Evolutionary conservation across 2,329 filamentous ascomycete species (phyloP).

Genomic region (Purpureocillium lavendulum): DNA sequence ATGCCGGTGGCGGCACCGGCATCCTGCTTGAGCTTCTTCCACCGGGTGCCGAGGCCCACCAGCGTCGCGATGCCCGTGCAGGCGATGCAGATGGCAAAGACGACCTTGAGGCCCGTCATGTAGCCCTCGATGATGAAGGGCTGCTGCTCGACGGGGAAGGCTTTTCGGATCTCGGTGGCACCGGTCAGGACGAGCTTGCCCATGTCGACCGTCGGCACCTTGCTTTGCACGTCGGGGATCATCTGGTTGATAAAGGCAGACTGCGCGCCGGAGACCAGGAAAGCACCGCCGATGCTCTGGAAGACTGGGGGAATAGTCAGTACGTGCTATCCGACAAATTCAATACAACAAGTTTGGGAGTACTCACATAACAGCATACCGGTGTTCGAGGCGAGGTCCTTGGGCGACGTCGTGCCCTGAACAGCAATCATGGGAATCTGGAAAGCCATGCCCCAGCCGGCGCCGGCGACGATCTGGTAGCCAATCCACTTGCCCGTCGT

Average conservation of each 20-base stretch:
- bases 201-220: slow-evolving; percentile 28
- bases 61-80: slow-evolving; percentile 32
- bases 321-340: too few species aligned
- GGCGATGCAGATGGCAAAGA: slow-evolving; percentile 48
- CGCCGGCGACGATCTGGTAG: slow-evolving; percentile 43
- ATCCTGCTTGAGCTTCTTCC: slow-evolving; percentile 27
- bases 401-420: slow-evolving; percentile 29
- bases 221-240: slow-evolving; percentile 20
- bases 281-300: slow-evolving; percentile 42
- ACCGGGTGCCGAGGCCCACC: slow-evolving; percentile 23
- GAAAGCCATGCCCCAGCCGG: slow-evolving; percentile 34
- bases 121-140: slow-evolving; percentile 50
- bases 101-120: slow-evolving; percentile 54
- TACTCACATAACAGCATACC: slow-evolving; percentile 35
- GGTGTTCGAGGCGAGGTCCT: slow-evolving; percentile 37
- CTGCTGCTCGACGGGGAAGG: slow-evolving; percentile 40
- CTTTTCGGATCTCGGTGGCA: slow-evolving; percentile 46
- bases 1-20: slow-evolving; percentile 17
- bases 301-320: slow-evolving; percentile 24
- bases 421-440: slow-evolving; percentile 44
- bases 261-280: slow-evolving; percentile 40
- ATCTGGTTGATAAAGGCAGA: slow-evolving; percentile 38
- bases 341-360: too few species aligned
- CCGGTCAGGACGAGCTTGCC: slow-evolving; percentile 30
- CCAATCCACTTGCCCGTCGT: slow-evolving; percentile 39